These are phyloP conservation scores for Lactarius tabidus DNA, from an alignment of 768 basidiomycete genomes.

Conservation along the genomic window DNA sequence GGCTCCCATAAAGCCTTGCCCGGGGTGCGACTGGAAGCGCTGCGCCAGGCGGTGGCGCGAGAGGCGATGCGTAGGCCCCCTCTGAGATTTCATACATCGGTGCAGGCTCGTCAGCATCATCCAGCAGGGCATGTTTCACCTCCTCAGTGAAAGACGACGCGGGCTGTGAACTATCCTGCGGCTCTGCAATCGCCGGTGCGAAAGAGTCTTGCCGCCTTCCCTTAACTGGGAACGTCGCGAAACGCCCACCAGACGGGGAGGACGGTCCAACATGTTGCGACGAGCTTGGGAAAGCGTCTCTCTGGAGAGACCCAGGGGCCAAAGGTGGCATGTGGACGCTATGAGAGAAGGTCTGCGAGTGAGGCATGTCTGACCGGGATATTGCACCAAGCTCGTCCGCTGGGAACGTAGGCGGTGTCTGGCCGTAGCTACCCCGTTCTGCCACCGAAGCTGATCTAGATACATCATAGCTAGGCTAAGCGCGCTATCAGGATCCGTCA, in stretches of 20 bases:
- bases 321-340: neutral
- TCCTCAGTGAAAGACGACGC: conserved; percentile 18
- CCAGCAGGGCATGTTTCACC: neutral
- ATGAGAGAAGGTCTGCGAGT: conserved; percentile 1
- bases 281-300: neutral
- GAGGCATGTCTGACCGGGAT: neutral
- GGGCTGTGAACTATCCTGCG: conserved; percentile 15
- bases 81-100: conserved; percentile 38
- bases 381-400: conserved; percentile 9
- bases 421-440: neutral
- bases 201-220: conserved; percentile 30
- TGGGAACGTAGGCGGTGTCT: neutral
- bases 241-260: conserved; percentile 43
- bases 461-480: neutral
- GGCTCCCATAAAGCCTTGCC: conserved; percentile 11
- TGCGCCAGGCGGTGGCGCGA: conserved; percentile 43
- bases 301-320: neutral
- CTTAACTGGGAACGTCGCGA: conserved; percentile 65
- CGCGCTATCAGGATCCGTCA: neutral
- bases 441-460: neutral
- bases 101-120: conserved; percentile 33
- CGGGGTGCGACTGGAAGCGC: conserved; percentile 32
- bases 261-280: conserved; percentile 7
- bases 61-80: conserved; percentile 35
- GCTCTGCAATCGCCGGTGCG: conserved; percentile 6